Evolutionary conservation across 2,329 filamentous ascomycete genomes (phyloP).

Genomic region (Fusarium proliferatum): DNA sequence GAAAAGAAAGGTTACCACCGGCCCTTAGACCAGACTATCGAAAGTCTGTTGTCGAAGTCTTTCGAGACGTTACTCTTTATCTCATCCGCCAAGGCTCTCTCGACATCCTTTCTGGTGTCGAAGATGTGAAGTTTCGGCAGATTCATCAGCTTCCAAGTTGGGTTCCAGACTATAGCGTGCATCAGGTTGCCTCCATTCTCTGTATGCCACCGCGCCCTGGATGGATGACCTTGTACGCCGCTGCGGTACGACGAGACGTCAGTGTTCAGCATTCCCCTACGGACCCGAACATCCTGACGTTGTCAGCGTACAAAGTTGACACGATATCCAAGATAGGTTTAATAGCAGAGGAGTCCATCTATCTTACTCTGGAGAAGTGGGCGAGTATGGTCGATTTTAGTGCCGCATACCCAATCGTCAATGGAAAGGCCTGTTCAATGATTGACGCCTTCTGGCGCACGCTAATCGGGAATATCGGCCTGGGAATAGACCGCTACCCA

Average conservation of each 20-base stretch:
- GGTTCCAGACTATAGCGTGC: background rate
- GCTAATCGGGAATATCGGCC: no score
- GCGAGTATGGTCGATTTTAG: no score
- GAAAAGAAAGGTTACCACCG: accelerated
- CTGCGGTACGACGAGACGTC: background rate
- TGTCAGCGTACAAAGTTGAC: background rate
- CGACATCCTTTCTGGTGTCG: background rate
- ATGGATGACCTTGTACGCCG: background rate
- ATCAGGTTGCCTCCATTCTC: background rate
- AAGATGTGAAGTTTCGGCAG: background rate
- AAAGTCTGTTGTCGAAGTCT: background rate
- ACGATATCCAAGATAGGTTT: background rate
- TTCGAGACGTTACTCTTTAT: background rate
- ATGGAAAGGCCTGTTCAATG: no score
- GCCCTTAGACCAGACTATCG: background rate
- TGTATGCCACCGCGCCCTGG: background rate
- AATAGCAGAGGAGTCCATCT: no score
- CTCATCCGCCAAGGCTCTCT: background rate
- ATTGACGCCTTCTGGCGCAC: no score
- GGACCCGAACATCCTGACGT: accelerated
- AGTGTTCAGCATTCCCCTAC: background rate
- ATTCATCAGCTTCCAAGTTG: background rate
- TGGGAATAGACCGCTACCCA: no score
- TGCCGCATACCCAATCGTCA: no score
- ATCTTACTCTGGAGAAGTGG: no score